Evolutionary conservation across 2,329 filamentous ascomycete genomes (phyloP), one percentile per base, ranked within the genome.

Genomic region (Didymella pomorum): DNA sequence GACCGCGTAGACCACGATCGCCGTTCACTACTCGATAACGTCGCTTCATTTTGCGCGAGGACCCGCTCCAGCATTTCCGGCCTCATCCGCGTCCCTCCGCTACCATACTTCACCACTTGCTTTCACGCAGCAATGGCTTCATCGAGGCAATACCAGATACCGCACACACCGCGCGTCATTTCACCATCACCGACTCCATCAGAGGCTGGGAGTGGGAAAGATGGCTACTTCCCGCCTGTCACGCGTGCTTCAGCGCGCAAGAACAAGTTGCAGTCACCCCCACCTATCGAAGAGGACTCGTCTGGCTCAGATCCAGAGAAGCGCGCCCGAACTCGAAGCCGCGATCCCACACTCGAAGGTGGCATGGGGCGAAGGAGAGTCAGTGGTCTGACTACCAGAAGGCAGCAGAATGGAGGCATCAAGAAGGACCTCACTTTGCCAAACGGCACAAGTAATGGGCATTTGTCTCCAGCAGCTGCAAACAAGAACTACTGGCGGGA

Each of bases 131-230:
- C 73, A 60, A 80, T 80, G 68, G 71, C 76, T 58, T 67, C 77
- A 43, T 84, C 84, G 75, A 79, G 81, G 46, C 79, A 81, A 69
- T 80, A 85, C 63, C 80, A 82, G 67, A 82, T 95, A 57, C 93
- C 93, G 56, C 85, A 85, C 56, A 95, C 90, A 56, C 93, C 93
- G 71, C 89, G 92, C 72, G 91, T 97, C 67, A 96, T 95, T 68
- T 96, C 92, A 12, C 93, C 93, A 39, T 95, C 92, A 54, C 93
- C 93, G 39, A 75, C 75, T 29, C 82, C 82, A 68, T 76, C 73
- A 21, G 78, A 79, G 58, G 73, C 73, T 41, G 68, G 65, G 26
- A 83, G 82, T 65, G 84, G 63, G 21, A 77, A 73, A 64, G 79
- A 89, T 73, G 84, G 84, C 61, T 88, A 96, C 77, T 87, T 86